Conservation (phyloP, 2,329 filamentous ascomycete species). For the Hortaea werneckii region DNA sequence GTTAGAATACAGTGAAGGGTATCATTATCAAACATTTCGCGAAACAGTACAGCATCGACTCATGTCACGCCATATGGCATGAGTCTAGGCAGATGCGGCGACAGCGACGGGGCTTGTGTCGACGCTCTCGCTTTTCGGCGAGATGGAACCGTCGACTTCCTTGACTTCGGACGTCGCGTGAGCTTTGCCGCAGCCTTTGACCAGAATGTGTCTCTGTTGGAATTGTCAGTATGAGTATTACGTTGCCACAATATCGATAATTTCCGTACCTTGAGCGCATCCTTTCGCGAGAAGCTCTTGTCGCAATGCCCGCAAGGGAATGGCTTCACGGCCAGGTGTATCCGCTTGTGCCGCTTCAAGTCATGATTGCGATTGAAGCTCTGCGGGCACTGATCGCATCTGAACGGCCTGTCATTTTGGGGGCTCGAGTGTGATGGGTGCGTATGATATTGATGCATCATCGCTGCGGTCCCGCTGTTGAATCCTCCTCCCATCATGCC, state of each 20-base stretch:
- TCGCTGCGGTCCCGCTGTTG: constrained; percentile 52
- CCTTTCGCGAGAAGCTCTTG: constrained; percentile 94
- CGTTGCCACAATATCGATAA: constrained; percentile 25
- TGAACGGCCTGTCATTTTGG: constrained; percentile 76
- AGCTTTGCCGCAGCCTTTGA: constrained; percentile 56
- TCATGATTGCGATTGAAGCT: constrained; percentile 97
- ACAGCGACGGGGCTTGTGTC: constrained; percentile 19
- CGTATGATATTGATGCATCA: constrained; percentile 52
- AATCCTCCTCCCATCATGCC: constrained; percentile 44
- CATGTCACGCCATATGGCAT: no score
- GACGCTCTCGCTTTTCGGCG: constrained; percentile 25
- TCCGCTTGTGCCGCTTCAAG: constrained; percentile 88
- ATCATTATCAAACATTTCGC: neutral
- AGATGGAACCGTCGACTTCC: constrained; percentile 26
- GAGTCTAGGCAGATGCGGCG: neutral
- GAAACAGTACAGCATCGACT: no score
- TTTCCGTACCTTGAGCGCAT: constrained; percentile 74
- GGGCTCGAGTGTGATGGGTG: constrained; percentile 35
- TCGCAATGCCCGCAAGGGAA: constrained; percentile 87
- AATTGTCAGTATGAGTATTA: constrained; percentile 16
- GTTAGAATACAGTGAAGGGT: neutral
- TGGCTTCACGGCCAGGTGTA: constrained; percentile 90
- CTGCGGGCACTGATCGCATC: constrained; percentile 84
- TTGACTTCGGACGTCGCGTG: constrained; percentile 24
- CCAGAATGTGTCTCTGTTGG: constrained; percentile 53